These are phyloP conservation scores for Cystoderma amianthinum DNA, from an alignment of 768 basidiomycete genomes.

Conservation along the genomic window DNA sequence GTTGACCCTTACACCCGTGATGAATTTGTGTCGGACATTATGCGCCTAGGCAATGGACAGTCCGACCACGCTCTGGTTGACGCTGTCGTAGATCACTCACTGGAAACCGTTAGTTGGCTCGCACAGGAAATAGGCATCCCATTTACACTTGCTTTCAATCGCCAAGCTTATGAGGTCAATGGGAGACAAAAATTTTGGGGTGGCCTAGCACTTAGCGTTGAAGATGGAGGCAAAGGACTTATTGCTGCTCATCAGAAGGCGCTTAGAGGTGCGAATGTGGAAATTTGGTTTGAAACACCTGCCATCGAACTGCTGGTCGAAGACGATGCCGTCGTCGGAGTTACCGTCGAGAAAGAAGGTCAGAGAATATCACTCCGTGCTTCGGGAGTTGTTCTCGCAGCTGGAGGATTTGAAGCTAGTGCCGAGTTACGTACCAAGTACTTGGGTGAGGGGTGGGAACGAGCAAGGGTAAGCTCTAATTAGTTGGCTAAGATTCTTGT, in stretches of 20 bases:
- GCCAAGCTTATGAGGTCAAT: conserved; percentile 61
- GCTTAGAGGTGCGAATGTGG: conserved; percentile 40
- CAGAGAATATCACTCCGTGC: conserved; percentile 26
- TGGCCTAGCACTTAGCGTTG: conserved; percentile 55
- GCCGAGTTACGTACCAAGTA: conserved; percentile 40
- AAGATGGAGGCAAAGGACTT: conserved; percentile 63
- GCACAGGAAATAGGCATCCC: conserved; percentile 40
- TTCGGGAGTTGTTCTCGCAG: conserved; percentile 50
- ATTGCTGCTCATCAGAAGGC: conserved; percentile 48
- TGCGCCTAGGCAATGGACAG: conserved; percentile 46
- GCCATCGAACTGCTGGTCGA: conserved; percentile 32
- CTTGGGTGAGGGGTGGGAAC: conserved; percentile 53
- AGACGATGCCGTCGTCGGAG: conserved; percentile 33
- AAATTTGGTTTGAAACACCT: conserved; percentile 51
- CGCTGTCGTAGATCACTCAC: conserved; percentile 47
- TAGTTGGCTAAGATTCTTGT: not conserved
- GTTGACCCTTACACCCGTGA: conserved; percentile 50
- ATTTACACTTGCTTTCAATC: conserved; percentile 53
- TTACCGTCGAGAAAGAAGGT: conserved; percentile 34
- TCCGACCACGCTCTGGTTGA: conserved; percentile 43
- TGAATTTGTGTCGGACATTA: conserved; percentile 51
- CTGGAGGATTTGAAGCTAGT: conserved; percentile 63
- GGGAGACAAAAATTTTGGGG: conserved; percentile 68
- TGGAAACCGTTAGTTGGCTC: conserved; percentile 54
- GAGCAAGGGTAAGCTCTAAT: conserved; percentile 39